A percentile compares a stretch with the other conserved stretches of the same genome.
Conservation (phyloP, 805 yeast genomes). For the Saccharomycopsis sp. region DNA sequence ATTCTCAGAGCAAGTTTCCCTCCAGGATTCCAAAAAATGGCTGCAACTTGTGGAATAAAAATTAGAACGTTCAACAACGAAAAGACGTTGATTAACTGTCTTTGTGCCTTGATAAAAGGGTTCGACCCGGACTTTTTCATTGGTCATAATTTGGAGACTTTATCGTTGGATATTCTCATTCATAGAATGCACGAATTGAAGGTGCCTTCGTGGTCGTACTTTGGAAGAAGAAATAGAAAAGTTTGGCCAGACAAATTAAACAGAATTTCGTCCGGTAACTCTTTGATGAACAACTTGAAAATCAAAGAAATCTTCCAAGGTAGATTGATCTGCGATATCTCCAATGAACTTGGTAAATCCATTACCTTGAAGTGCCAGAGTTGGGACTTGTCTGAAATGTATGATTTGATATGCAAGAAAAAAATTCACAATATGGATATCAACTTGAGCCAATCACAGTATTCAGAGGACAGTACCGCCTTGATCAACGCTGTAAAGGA, state of each 20-base stretch:
- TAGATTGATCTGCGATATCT: slow-evolving; percentile 83
- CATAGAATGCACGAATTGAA: slow-evolving; percentile 73
- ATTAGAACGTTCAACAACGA: slow-evolving; percentile 66
- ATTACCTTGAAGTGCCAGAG: slow-evolving; percentile 86
- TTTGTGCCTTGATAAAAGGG: slow-evolving; percentile 58
- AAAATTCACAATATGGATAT: slow-evolving; percentile 60
- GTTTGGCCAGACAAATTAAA: slow-evolving; percentile 74
- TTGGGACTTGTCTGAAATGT: slow-evolving; percentile 93
- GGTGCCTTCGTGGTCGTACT: slow-evolving; percentile 67
- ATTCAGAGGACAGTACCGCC: slow-evolving; percentile 59
- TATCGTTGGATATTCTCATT: slow-evolving; percentile 70
- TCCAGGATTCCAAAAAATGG: slow-evolving; percentile 61
- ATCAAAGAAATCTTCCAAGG: slow-evolving; percentile 75
- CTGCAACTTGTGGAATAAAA: slow-evolving; percentile 45
- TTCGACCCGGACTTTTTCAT: slow-evolving; percentile 88
- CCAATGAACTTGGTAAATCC: slow-evolving; percentile 92
- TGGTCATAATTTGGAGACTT: slow-evolving; percentile 80
- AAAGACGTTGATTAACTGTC: slow-evolving; percentile 62
- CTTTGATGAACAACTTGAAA: slow-evolving; percentile 45
- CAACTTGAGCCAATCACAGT: slow-evolving; percentile 60
- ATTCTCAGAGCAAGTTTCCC: slow-evolving; percentile 52
- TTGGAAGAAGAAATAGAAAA: slow-evolving; percentile 77
- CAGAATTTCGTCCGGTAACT: slow-evolving; percentile 29
- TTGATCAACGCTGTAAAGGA: slow-evolving; percentile 67
- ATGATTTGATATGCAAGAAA: slow-evolving; percentile 64